Base-by-base conservation (phyloP, 169 alveolate genomes). In the Plasmodium cynomolgi region DNA sequence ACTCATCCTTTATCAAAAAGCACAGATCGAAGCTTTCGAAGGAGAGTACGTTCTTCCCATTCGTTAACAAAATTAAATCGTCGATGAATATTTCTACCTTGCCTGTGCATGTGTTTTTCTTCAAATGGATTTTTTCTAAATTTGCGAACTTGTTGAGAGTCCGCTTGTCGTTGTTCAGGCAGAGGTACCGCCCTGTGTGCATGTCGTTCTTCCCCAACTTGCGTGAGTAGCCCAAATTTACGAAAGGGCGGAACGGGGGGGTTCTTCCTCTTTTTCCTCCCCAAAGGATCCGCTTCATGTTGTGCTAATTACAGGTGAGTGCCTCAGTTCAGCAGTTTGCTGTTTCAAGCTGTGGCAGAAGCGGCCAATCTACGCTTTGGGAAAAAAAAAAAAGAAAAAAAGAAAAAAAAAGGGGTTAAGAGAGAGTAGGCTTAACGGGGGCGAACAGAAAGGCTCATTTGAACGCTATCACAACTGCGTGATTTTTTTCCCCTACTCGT, bases 21-120 rank as follows among this genome's bases (percentile, higher is more conserved):
- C 91, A 80, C 29, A 90, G 73, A 15, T 90, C 94, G 9, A 56
- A 34, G 17, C 73, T 90, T 29, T 90, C 37, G 26, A 90, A 39
- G 23, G 94, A 34, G 29, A 90, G 82, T 17, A 80, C 91, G 33
- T 90, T 90, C 47, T 41, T 58, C 26, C 83, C 54, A 31, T 90
- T 90, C 11, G 94, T 90, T 62, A 90, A 58, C 73, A 90, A 90
- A 17, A 58, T 56, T 80, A 37, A 79, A 29, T 73, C 91, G 82
- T 90, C 94, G 15, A 90, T 62, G 37, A 80, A 79, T 33, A 90
- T 90, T 90, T 90, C 94, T 29, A 68, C 39, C 39, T 90, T 90
- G 29, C 82, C 82, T 13, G 81, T 90, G 56, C 34, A 23, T 7
- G 15, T 50, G 47, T 90, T 90, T 80, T 80, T 80, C 50, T 39